These are phyloP conservation scores for Pseudocercospora fuligena DNA, from an alignment of 2,329 filamentous ascomycete genomes.

Conservation along the genomic window DNA sequence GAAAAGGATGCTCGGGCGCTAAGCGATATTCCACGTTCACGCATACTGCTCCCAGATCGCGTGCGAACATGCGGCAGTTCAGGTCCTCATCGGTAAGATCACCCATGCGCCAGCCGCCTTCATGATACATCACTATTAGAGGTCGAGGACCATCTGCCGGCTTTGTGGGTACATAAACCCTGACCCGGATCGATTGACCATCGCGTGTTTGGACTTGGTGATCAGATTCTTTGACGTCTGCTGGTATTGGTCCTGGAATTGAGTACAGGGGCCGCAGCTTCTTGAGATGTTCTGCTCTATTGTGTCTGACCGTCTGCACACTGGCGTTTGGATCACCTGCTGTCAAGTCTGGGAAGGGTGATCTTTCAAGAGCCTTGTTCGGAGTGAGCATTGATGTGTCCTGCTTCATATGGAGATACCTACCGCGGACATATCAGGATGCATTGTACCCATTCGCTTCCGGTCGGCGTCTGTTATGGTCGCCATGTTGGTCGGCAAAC, in stretches of 20 bases:
- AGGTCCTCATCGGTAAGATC: slow-evolving; percentile 46
- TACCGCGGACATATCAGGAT: not conserved
- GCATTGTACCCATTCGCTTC: not conserved
- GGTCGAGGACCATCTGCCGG: slow-evolving; percentile 22
- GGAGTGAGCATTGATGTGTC: not conserved
- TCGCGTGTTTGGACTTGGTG: slow-evolving; percentile 24
- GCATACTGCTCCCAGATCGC: slow-evolving; percentile 25
- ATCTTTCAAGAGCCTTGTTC: not conserved
- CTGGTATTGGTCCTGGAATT: slow-evolving; percentile 31
- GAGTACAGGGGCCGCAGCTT: slow-evolving; percentile 29
- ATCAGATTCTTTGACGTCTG: slow-evolving; percentile 23
- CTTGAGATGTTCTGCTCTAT: slow-evolving; percentile 25
- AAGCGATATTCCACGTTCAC: slow-evolving; percentile 45
- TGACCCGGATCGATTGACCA: slow-evolving; percentile 21
- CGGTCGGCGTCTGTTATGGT: not conserved
- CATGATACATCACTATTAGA: slow-evolving; percentile 49
- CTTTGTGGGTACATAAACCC: slow-evolving; percentile 23
- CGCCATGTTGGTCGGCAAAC: not conserved
- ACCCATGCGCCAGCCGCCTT: slow-evolving; percentile 51
- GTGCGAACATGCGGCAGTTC: slow-evolving; percentile 28
- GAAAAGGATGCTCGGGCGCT: slow-evolving; percentile 54
- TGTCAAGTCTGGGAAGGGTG: not conserved
- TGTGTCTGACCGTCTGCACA: not conserved
- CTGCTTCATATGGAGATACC: not conserved
- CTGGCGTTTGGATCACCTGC: not conserved